phyloP scores from a whole-genome alignment of 2,329 filamentous ascomycete species.

The Aspergillus sp. region DNA sequence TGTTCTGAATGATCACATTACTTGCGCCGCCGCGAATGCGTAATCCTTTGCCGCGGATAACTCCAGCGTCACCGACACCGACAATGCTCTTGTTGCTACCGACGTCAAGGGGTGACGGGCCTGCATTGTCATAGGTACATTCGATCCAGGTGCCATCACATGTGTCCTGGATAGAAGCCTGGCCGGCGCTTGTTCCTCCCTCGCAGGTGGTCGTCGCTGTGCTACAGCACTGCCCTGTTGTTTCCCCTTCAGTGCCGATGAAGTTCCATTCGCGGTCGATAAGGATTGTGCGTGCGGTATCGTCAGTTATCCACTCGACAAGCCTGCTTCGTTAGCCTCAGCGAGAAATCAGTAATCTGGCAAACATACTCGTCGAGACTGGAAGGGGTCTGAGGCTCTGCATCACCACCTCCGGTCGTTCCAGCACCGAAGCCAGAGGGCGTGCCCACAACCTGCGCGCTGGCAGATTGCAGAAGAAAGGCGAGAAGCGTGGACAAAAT shows the following conservation, averaged over 20 bases:
- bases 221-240: slow-evolving; percentile 37
- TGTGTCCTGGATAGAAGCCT: slow-evolving; percentile 13
- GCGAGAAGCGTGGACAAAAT: neutral
- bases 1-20: slow-evolving; percentile 60
- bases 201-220: slow-evolving; percentile 10
- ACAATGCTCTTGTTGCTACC: slow-evolving; percentile 59
- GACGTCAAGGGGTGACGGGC: slow-evolving; percentile 51
- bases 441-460: slow-evolving; percentile 12
- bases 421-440: slow-evolving; percentile 16
- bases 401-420: slow-evolving; percentile 16
- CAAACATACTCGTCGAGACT: slow-evolving; percentile 14
- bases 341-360: neutral
- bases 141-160: slow-evolving; percentile 30
- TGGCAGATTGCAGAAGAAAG: neutral
- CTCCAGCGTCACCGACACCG: slow-evolving; percentile 52
- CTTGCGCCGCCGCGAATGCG: slow-evolving; percentile 47
- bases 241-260: slow-evolving; percentile 32
- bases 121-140: slow-evolving; percentile 51
- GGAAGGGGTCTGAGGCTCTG: slow-evolving; percentile 9
- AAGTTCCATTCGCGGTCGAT: slow-evolving; percentile 18
- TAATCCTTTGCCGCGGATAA: slow-evolving; percentile 61
- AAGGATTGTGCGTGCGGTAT: slow-evolving; percentile 7
- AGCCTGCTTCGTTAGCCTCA: neutral
- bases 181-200: slow-evolving; percentile 12
- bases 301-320: slow-evolving; percentile 15